phyloP scores from a whole-genome alignment of 805 yeast species.

The Saccharomycopsis malanga region DNA sequence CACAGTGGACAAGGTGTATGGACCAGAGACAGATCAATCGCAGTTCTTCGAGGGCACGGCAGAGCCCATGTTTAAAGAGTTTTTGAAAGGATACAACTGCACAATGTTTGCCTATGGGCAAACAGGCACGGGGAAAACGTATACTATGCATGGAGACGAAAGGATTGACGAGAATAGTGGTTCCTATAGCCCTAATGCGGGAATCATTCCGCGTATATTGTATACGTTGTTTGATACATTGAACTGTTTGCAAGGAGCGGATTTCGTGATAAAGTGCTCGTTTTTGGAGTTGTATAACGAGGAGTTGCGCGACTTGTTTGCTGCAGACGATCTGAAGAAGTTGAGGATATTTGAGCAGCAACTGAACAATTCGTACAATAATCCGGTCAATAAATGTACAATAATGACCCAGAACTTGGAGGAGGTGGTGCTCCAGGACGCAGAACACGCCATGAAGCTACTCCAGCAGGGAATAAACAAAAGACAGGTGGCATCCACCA shows the following conservation, averaged over 20 bases:
- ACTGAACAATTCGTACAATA: slow-evolving; percentile 16
- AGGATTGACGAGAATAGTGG: slow-evolving; percentile 26
- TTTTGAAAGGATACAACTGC: slow-evolving; percentile 70
- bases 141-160: slow-evolving; percentile 66
- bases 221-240: slow-evolving; percentile 48
- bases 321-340: slow-evolving; percentile 36
- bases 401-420: slow-evolving; percentile 52
- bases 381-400: slow-evolving; percentile 4
- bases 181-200: slow-evolving; percentile 43
- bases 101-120: slow-evolving; percentile 86
- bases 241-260: slow-evolving; percentile 31
- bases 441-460: slow-evolving; percentile 49
- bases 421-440: slow-evolving; percentile 49
- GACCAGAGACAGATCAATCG: slow-evolving; percentile 71
- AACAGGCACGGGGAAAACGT: slow-evolving; percentile 87
- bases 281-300: slow-evolving; percentile 86
- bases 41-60: slow-evolving; percentile 63
- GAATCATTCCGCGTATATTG: slow-evolving; percentile 56
- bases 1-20: slow-evolving; percentile 73
- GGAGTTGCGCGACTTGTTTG: slow-evolving; percentile 67
- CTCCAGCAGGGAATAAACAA: slow-evolving; percentile 50
- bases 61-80: slow-evolving; percentile 54
- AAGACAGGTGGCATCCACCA: slow-evolving; percentile 65
- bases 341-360: slow-evolving; percentile 44
- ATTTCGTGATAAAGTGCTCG: slow-evolving; percentile 65